A percentile compares a stretch with the other conserved stretches of the same genome.
Evolutionary conservation across 129 eudicot species (phyloP).

Genomic region (Flaveria sonorensis): DNA sequence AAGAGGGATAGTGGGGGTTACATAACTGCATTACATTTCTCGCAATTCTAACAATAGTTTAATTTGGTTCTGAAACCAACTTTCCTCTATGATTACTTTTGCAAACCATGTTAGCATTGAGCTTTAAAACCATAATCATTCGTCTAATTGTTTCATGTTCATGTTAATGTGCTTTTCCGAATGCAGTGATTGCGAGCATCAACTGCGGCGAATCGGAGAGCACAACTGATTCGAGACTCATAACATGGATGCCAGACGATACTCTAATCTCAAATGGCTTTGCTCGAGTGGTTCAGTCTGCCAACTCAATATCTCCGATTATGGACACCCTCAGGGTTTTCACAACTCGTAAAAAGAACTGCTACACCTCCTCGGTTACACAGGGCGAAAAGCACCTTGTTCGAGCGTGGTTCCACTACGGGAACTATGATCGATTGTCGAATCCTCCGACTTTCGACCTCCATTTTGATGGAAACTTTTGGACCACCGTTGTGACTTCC

Average conservation of each 20-base stretch:
- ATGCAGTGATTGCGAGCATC: constrained; percentile 37
- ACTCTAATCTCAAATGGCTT: constrained; percentile 22
- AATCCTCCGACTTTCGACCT: constrained; percentile 40
- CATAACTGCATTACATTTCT: too few species aligned
- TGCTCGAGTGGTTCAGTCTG: constrained; percentile 28
- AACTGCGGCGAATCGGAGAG: constrained; percentile 27
- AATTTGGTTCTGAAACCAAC: too few species aligned
- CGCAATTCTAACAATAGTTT: too few species aligned
- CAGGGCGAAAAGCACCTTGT: constrained; percentile 28
- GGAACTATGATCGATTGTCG: constrained; percentile 40
- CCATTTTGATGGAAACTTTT: constrained; percentile 43
- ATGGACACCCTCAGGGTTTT: constrained; percentile 35
- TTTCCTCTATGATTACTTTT: too few species aligned
- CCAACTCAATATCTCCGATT: constrained; percentile 5
- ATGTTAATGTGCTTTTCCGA: not conserved
- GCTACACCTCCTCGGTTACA: constrained; percentile 21
- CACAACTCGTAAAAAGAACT: constrained; percentile 31
- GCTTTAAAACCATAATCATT: too few species aligned
- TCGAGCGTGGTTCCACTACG: constrained; percentile 37
- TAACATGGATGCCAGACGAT: constrained; percentile 24
- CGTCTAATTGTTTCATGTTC: too few species aligned
- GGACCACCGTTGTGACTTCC: constrained; percentile 28
- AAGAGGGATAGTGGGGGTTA: too few species aligned
- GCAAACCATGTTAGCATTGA: too few species aligned
- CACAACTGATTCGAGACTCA: not conserved